Base-by-base conservation (phyloP, 192 early-diverging fungal genomes). In the Chytriomyces sp. region DNA sequence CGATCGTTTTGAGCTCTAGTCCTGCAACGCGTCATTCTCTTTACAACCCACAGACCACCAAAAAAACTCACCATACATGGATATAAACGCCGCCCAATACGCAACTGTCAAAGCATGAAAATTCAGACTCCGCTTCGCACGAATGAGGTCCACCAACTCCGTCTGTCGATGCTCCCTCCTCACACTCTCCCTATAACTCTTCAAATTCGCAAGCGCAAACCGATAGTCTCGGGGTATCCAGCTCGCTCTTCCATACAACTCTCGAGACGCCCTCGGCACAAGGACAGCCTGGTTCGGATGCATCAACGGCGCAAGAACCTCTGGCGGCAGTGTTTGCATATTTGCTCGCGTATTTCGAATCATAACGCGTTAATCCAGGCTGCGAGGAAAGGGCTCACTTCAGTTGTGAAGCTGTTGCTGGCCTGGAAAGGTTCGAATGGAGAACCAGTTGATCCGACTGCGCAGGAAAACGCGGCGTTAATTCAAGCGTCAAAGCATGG, bases 331-430 rank as follows among this genome's bases (percentile, higher is more conserved):
- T n/a, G n/a, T n/a, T n/a, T n/a, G n/a, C n/a, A n/a, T n/a, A n/a
- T n/a, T n/a, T n/a, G n/a, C n/a, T 2, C 28, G 28, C 28, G 28
- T 35, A 2, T 35, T 35, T 1, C 28, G 28, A 46, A 63, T 43
- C 35, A 24, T 63, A 7, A 46, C 11, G 71, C 71, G n/a, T 63
- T 73, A 8, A 26, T 73, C 11, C 8, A 24, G 9, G 75, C 75
- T 28, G 35, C 28, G 10, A 76, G 18, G 28, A 50, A 50, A n/a
- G 75, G 75, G 2, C 20, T 20, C 8, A 45, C 64, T 7, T 63
- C 67, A 10, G 68, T 76, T 43, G 75, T 69, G 24, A 16, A 68
- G 28, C 67, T 76, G 53, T 47, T 76, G 18, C n/a, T 76, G 59
- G 60, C 18, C 2, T 73, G 71, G 59, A 23, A 18, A 0, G 65